A percentile compares a stretch with the other conserved stretches of the same genome.
These are phyloP conservation scores for Speleostelium caveatum DNA, from an alignment of 78 protist genomes.

Conservation along the genomic window DNA sequence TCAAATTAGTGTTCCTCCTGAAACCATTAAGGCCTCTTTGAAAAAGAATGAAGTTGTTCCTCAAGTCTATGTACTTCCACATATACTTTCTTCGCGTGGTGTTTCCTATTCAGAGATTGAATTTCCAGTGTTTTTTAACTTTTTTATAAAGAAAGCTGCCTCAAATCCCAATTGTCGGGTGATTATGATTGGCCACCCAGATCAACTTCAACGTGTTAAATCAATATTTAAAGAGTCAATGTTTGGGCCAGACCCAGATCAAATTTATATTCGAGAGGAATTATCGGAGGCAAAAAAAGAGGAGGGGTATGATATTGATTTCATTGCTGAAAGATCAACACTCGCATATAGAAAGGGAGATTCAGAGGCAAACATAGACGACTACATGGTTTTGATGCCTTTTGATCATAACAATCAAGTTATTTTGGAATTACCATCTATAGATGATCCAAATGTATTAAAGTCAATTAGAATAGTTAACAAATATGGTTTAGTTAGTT, in stretches of 20 bases:
- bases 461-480: slow-evolving; percentile 3
- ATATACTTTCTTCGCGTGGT: slow-evolving; percentile 37
- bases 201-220: slow-evolving; percentile 34
- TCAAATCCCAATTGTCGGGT: slow-evolving; percentile 37
- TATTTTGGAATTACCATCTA: neutral
- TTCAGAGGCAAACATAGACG: slow-evolving; percentile 17
- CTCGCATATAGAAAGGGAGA: slow-evolving; percentile 28
- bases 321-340: slow-evolving; percentile 23
- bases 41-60: slow-evolving; percentile 34
- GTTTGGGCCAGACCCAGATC: slow-evolving; percentile 70
- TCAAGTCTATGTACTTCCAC: slow-evolving; percentile 41
- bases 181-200: slow-evolving; percentile 25
- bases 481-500: slow-evolving; percentile 37
- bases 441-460: neutral
- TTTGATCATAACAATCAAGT: slow-evolving; percentile 4
- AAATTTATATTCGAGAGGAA: slow-evolving; percentile 40
- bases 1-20: slow-evolving; percentile 89
- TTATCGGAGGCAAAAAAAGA: neutral
- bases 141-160: slow-evolving; percentile 65
- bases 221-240: slow-evolving; percentile 64
- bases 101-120: slow-evolving; percentile 75
- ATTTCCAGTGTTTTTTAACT: slow-evolving; percentile 62
- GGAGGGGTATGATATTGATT: slow-evolving; percentile 54
- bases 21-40: slow-evolving; percentile 81
- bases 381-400: slow-evolving; percentile 27